Conservation (phyloP, 768 basidiomycete genomes). For the Naganishia randhawae region DNA sequence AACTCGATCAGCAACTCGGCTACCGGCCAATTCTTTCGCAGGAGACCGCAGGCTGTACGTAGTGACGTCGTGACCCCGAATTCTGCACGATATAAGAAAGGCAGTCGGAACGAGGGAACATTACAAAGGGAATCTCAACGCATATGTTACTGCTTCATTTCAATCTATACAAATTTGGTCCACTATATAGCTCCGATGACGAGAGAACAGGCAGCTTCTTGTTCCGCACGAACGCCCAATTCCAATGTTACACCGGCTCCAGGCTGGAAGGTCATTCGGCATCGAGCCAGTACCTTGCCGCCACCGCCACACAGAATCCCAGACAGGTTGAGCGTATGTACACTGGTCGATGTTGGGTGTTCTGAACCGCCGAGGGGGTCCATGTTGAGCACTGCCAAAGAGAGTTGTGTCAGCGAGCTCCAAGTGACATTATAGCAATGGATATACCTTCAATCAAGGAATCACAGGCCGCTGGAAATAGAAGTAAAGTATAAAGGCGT, state of each 20-base stretch:
- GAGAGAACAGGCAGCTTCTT: slow-evolving; percentile 75
- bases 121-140: slow-evolving; percentile 5
- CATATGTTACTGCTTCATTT: not conserved
- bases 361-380: slow-evolving; percentile 91
- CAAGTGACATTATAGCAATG: not conserved
- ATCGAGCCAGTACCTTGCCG: slow-evolving; percentile 90
- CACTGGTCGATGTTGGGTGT: slow-evolving; percentile 69
- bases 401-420: not conserved
- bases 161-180: slow-evolving; percentile 10
- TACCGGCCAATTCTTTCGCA: not conserved
- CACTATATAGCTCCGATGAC: slow-evolving; percentile 76
- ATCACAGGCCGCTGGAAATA: slow-evolving; percentile 75
- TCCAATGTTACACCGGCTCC: slow-evolving; percentile 91
- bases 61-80: not conserved
- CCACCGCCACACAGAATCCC: slow-evolving; percentile 87
- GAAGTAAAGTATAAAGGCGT: not conserved
- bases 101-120: not conserved
- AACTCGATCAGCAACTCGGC: no score
- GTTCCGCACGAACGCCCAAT: slow-evolving; percentile 84
- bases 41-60: not conserved
- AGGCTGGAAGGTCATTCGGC: slow-evolving; percentile 88
- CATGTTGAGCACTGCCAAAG: slow-evolving; percentile 76
- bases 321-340: slow-evolving; percentile 90
- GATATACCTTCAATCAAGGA: slow-evolving; percentile 69
- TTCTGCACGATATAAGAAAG: not conserved